Conservation (phyloP, 495 filamentous ascomycete species). For the Chaetomium fimeti region DNA sequence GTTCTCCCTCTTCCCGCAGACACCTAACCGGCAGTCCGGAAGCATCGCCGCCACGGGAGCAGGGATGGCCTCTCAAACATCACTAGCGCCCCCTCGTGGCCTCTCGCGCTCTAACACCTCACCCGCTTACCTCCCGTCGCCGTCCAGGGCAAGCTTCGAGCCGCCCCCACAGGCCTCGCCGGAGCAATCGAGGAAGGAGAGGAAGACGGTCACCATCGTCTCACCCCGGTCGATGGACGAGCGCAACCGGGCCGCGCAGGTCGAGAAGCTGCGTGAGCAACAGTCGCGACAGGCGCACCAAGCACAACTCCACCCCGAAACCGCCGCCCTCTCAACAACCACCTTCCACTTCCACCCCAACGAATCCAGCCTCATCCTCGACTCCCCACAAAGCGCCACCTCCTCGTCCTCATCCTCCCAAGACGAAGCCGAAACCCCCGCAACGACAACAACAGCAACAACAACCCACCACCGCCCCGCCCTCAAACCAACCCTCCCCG, state of each 20-base stretch:
- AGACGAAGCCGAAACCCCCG: constrained; percentile 28
- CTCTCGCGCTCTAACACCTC: constrained; percentile 61
- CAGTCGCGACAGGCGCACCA: constrained; percentile 26
- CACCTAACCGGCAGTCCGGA: constrained; percentile 43
- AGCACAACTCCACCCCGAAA: background rate
- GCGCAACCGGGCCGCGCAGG: constrained; percentile 28
- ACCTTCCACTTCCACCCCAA: constrained; percentile 43
- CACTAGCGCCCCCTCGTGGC: constrained; percentile 33
- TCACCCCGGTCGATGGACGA: constrained; percentile 37
- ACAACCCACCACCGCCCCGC: background rate
- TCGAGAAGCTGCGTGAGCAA: constrained; percentile 33
- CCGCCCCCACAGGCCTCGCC: background rate
- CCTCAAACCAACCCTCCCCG: constrained; percentile 37
- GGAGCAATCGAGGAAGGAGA: constrained; percentile 20
- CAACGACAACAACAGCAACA: constrained; percentile 9
- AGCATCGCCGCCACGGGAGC: constrained; percentile 24
- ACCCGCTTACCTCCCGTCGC: constrained; percentile 50
- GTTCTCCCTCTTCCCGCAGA: constrained; percentile 64
- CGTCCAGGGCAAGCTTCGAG: constrained; percentile 39
- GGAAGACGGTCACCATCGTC: constrained; percentile 34
- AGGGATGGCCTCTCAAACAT: constrained; percentile 11
- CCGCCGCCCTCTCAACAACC: constrained; percentile 8
- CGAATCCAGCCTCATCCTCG: constrained; percentile 48
- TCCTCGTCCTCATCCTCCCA: background rate
- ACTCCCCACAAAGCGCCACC: constrained; percentile 43